Evolutionary conservation across 176 grass and related monocot species (phyloP).

Genomic region (Cenchrus fungigraminus): DNA sequence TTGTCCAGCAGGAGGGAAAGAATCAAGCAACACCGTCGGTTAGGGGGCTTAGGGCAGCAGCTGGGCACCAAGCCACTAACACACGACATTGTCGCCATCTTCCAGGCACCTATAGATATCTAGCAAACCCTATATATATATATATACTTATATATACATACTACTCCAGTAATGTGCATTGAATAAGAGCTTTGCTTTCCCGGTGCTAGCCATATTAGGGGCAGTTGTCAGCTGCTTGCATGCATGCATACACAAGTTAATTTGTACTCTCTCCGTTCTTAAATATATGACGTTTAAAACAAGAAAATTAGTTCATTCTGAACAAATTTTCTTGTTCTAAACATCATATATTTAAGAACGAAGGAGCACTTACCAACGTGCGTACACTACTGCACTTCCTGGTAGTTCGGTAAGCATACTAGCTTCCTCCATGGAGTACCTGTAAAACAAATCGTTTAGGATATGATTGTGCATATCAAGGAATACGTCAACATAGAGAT

Average conservation of each 20-base stretch:
- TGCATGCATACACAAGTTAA: background rate
- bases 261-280: background rate
- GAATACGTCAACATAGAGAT: no score
- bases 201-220: background rate
- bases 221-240: slow-evolving; percentile 1
- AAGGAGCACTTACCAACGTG: no score
- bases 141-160: background rate
- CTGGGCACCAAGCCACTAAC: background rate
- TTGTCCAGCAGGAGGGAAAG: background rate
- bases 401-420: no score
- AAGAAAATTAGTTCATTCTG: no score
- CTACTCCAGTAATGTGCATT: background rate
- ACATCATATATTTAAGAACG: no score
- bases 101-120: background rate
- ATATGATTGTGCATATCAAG: no score
- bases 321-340: no score
- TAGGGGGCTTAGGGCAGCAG: background rate
- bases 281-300: no score
- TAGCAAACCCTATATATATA: background rate
- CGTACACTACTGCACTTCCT: background rate
- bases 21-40: background rate
- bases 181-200: background rate
- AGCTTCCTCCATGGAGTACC: no score
- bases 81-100: slow-evolving; percentile 9
- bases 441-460: no score